These are phyloP conservation scores for Sporothrix curviconia DNA, from an alignment of 2,329 filamentous ascomycete species.

Conservation along the genomic window DNA sequence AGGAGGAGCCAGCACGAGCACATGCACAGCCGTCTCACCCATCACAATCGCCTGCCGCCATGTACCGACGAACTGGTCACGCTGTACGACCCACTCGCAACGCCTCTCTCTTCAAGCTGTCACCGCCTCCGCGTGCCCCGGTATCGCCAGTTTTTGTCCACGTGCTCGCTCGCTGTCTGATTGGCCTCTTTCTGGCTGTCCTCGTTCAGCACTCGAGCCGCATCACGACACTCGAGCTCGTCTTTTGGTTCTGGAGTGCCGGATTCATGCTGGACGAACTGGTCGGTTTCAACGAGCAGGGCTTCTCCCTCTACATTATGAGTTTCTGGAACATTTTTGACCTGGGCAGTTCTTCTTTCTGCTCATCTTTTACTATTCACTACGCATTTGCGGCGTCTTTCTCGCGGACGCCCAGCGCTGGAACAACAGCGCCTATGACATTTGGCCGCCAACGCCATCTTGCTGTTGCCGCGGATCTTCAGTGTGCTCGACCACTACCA, in stretches of 20 bases:
- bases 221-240: conserved; percentile 76
- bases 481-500: conserved; percentile 90
- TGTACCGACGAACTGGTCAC: conserved; percentile 67
- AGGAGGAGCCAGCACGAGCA: conserved; percentile 8
- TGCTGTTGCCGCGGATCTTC: conserved; percentile 85
- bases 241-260: conserved; percentile 98
- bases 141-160: conserved; percentile 86
- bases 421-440: conserved; percentile 84
- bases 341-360: conserved; percentile 78
- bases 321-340: conserved; percentile 98
- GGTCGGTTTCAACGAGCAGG: conserved; percentile 93
- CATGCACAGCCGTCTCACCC: conserved; percentile 17
- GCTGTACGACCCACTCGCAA: conserved; percentile 84
- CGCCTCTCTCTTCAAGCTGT: conserved; percentile 86
- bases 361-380: conserved; percentile 81
- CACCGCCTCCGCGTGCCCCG: conserved; percentile 82
- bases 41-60: conserved; percentile 14
- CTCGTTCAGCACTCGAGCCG: conserved; percentile 66
- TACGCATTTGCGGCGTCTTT: conserved; percentile 82
- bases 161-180: conserved; percentile 78
- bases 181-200: conserved; percentile 79
- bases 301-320: conserved; percentile 93
- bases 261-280: conserved; percentile 96
- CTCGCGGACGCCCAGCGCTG: conserved; percentile 67
- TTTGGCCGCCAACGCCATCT: conserved; percentile 86